Base-by-base conservation (phyloP, 306 rosid species). In the Echinosophora koreensis region DNA sequence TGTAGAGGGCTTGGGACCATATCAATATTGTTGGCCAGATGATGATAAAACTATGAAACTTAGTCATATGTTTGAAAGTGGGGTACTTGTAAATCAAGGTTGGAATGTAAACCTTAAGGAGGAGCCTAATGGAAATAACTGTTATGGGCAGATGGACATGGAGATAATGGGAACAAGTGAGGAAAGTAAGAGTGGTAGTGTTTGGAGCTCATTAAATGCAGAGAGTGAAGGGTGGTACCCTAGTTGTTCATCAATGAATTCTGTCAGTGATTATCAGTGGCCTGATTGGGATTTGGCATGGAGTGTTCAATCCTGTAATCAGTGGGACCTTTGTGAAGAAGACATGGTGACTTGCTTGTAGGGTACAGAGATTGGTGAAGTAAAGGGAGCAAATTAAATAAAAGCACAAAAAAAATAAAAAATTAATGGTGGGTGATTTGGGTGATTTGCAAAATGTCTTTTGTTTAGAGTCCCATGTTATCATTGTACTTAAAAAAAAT, bases 271-370 rank as follows among this genome's bases (percentile, higher is more conserved):
- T 60, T 80, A 80, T 78, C 84, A 73, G 41, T 85, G 90, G 89
- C 28, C 60, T 66, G 81, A 86, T 55, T 93, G 89, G 90, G 80
- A 77, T 54, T 78, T 87, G 82, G 76, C 69, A 28, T 77, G 68
- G 11, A 76, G 77, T 66, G 67, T 54, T 76, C 83, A 77, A 30
- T 76, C 79, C 27, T 61, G 84, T 42, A 27, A 71, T 69, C 77
- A 82, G 9, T 67, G 79, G 86, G 83, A 76, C 14, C n/a, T 58
- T 11, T 69, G 76, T 39, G 89, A 78, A 52, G 85, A 82, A 22
- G 86, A 86, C 15, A 60, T 57, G 35, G 3, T 27, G 54, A 68
- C 60, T 76, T 78, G 81, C 71, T 78, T 85, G 62, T 89, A 91
- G 94, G 86, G 85, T 58, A 60, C 28, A 6, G 74, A 81, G 65